These are phyloP conservation scores for Saccharomyces pastorianus DNA, from an alignment of 1,139 yeast genomes.

Conservation along the genomic window DNA sequence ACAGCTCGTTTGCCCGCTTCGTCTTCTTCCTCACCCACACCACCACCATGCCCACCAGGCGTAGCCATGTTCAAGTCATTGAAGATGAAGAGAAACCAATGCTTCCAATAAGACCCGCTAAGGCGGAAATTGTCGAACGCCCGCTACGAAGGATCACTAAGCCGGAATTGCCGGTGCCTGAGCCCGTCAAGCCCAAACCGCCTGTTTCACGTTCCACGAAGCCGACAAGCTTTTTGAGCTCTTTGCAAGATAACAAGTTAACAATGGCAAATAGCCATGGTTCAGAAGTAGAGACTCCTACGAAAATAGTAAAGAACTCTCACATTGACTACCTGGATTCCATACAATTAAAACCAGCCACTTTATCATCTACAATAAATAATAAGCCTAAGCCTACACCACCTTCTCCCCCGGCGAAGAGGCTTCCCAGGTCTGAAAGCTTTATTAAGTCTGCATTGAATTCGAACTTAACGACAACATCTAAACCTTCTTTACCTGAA, in stretches of 20 bases:
- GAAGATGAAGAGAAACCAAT: slow-evolving; percentile 2
- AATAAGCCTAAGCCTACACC: background rate
- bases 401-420: slow-evolving; percentile 1
- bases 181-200: slow-evolving; percentile 1
- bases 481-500: slow-evolving; percentile 5
- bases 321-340: slow-evolving; percentile 21
- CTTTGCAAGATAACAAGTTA: slow-evolving; percentile 18
- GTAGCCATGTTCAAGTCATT: background rate
- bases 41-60: background rate
- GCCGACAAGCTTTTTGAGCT: slow-evolving; percentile 11
- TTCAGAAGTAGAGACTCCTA: background rate
- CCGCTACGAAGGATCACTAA: too few species aligned
- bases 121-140: background rate
- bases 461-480: slow-evolving; percentile 6
- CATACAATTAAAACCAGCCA: slow-evolving; percentile 11
- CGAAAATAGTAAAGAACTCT: background rate
- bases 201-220: slow-evolving; percentile 6
- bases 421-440: slow-evolving; percentile 15
- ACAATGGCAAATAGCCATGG: slow-evolving; percentile 4
- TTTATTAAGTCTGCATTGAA: slow-evolving; percentile 21
- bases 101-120: background rate
- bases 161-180: background rate
- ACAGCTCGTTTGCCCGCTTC: too few species aligned
- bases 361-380: slow-evolving; percentile 3
- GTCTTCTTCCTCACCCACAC: slow-evolving; percentile 8